phyloP scores from a whole-genome alignment of 2,329 filamentous ascomycete species.

The Talaromyces atroroseus region DNA sequence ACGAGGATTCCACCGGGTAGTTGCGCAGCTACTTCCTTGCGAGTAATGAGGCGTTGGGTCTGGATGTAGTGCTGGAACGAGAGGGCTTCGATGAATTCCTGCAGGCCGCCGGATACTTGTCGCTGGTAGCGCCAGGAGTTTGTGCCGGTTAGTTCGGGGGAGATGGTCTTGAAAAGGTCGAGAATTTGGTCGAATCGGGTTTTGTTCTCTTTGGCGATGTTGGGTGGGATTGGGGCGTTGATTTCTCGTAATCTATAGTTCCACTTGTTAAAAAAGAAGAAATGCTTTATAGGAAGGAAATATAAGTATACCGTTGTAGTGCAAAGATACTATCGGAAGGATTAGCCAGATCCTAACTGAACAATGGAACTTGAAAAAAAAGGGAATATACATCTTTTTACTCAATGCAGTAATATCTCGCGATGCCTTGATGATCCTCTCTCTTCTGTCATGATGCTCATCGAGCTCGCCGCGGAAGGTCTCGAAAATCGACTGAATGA shows the following conservation, averaged over 20 bases:
- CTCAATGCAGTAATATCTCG: conserved; percentile 88
- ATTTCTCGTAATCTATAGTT: conserved; percentile 37
- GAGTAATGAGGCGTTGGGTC: conserved; percentile 67
- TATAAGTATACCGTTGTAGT: conserved; percentile 61
- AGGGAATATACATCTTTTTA: conserved; percentile 78
- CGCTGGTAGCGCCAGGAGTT: conserved; percentile 78
- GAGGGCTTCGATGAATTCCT: conserved; percentile 90
- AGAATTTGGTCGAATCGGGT: conserved; percentile 66
- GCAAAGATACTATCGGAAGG: conserved; percentile 63
- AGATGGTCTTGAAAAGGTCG: conserved; percentile 61
- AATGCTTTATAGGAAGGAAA: neutral
- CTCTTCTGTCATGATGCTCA: conserved; percentile 86
- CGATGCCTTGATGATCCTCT: conserved; percentile 80
- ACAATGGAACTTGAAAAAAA: no score
- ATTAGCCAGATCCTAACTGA: neutral
- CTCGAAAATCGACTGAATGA: conserved; percentile 66
- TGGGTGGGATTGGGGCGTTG: conserved; percentile 52
- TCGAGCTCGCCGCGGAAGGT: conserved; percentile 82
- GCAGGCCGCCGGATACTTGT: conserved; percentile 72
- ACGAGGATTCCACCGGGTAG: conserved; percentile 54
- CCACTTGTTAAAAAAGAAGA: neutral
- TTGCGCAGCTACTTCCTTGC: conserved; percentile 50
- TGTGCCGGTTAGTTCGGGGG: conserved; percentile 67
- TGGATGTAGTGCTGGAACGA: conserved; percentile 84
- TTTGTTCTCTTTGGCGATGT: conserved; percentile 65